phyloP scores from a whole-genome alignment of 225 moss, liverwort and hornwort species.

The Bryoerythrophyllum caledonicum region DNA sequence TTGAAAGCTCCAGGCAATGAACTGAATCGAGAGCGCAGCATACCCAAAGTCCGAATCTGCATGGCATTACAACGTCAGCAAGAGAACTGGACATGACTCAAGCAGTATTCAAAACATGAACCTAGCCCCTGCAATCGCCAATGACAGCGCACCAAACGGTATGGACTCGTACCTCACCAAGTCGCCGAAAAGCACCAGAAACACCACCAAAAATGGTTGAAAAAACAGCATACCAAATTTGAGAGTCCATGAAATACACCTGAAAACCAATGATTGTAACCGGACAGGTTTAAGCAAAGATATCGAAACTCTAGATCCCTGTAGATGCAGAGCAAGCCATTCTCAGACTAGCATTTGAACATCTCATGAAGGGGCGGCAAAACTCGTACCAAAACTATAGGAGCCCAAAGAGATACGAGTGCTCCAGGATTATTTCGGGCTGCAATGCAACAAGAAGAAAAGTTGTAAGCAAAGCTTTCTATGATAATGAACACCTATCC shows the following conservation, averaged over 20 bases:
- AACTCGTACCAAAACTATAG: conserved; percentile 71
- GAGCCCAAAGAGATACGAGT: conserved; percentile 91
- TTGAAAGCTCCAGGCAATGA: conserved; percentile 94
- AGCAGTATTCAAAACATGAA: background rate
- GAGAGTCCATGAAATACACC: conserved; percentile 99
- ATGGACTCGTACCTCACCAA: conserved; percentile 71
- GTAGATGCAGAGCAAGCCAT: background rate
- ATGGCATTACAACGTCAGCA: conserved; percentile 12
- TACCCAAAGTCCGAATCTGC: conserved; percentile 91
- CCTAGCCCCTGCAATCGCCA: background rate
- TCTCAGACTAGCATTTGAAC: background rate
- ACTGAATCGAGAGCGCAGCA: conserved; percentile 91
- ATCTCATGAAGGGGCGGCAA: background rate
- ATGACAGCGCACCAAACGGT: background rate
- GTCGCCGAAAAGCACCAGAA: conserved; percentile 80
- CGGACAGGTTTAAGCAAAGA: background rate
- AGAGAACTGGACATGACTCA: background rate
- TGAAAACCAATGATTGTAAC: conserved; percentile 27
- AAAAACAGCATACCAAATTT: conserved; percentile 96
- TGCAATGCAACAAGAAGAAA: conserved; percentile 29
- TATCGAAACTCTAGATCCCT: background rate
- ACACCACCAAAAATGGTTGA: conserved; percentile 93
- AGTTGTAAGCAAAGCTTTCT: background rate
- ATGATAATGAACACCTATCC: background rate
- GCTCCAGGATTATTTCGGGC: conserved; percentile 79